phyloP scores from a whole-genome alignment of 2,329 filamentous ascomycete genomes.

The Aspergillus sp. region DNA sequence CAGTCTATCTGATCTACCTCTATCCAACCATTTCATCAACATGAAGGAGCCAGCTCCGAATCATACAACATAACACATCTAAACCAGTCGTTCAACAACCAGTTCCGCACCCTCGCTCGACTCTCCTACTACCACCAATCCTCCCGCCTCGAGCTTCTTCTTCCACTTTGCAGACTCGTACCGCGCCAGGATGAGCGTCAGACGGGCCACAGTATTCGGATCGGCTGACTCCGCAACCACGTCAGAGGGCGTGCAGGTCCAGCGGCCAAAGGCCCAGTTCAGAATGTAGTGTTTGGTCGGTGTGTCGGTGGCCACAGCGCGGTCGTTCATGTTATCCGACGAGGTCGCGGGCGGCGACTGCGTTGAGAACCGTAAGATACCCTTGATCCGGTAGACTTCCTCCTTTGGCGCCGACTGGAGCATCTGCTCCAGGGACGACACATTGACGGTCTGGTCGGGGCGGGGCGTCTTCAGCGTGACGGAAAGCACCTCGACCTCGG shows the following conservation, averaged over 20 bases:
- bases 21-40: background rate
- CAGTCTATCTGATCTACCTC: background rate
- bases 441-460: slow-evolving; percentile 51
- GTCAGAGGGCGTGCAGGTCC: slow-evolving; percentile 72
- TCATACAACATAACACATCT: slow-evolving; percentile 6
- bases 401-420: slow-evolving; percentile 79
- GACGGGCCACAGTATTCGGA: slow-evolving; percentile 32
- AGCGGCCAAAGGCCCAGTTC: slow-evolving; percentile 97
- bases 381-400: slow-evolving; percentile 94
- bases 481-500: slow-evolving; percentile 87
- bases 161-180: slow-evolving; percentile 51
- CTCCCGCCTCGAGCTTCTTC: slow-evolving; percentile 45
- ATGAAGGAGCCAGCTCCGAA: slow-evolving; percentile 18
- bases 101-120: slow-evolving; percentile 21
- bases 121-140: slow-evolving; percentile 31
- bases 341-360: slow-evolving; percentile 46
- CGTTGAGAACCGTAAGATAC: slow-evolving; percentile 50
- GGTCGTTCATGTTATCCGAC: slow-evolving; percentile 40
- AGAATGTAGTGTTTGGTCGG: slow-evolving; percentile 70
- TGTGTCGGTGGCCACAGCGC: slow-evolving; percentile 24
- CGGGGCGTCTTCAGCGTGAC: slow-evolving; percentile 60
- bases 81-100: slow-evolving; percentile 36
- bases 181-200: slow-evolving; percentile 49
- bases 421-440: slow-evolving; percentile 62
- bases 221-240: slow-evolving; percentile 40